Evolutionary conservation across 192 early-diverging fungal genomes (phyloP).

Genomic region (Backusella psychrophila): DNA sequence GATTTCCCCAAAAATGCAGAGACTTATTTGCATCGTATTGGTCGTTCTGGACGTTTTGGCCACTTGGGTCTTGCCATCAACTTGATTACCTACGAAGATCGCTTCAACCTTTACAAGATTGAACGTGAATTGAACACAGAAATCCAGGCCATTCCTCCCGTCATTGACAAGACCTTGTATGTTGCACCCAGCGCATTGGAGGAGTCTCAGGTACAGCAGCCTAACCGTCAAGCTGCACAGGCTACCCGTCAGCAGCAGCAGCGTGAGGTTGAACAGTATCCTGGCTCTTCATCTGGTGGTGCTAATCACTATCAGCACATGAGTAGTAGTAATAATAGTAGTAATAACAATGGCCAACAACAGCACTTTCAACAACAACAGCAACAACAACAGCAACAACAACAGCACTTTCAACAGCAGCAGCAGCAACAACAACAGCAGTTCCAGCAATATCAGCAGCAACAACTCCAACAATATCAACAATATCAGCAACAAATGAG

Average conservation of each 20-base stretch:
- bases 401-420: background rate
- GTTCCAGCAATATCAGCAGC: background rate
- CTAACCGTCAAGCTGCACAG: slow-evolving; percentile 35
- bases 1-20: slow-evolving; percentile 99
- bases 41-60: slow-evolving; percentile 94
- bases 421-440: background rate
- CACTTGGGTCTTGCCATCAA: slow-evolving; percentile 98
- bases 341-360: slow-evolving; percentile 13
- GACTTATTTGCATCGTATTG: slow-evolving; percentile 98
- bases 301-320: slow-evolving; percentile 39
- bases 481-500: background rate
- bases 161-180: slow-evolving; percentile 93
- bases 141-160: slow-evolving; percentile 96
- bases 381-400: background rate
- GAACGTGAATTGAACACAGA: slow-evolving; percentile 98
- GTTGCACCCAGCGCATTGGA: slow-evolving; percentile 77
- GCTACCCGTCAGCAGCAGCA: slow-evolving; percentile 32
- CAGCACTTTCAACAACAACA: slow-evolving; percentile 1
- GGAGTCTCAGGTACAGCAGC: slow-evolving; percentile 57
- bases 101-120: slow-evolving; percentile 96
- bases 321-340: slow-evolving; percentile 20
- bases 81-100: slow-evolving; percentile 96
- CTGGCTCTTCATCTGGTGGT: slow-evolving; percentile 8
- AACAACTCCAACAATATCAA: background rate
- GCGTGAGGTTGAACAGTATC: slow-evolving; percentile 41